phyloP scores from a whole-genome alignment of 768 basidiomycete genomes.

The Lactarius sanguifluus region DNA sequence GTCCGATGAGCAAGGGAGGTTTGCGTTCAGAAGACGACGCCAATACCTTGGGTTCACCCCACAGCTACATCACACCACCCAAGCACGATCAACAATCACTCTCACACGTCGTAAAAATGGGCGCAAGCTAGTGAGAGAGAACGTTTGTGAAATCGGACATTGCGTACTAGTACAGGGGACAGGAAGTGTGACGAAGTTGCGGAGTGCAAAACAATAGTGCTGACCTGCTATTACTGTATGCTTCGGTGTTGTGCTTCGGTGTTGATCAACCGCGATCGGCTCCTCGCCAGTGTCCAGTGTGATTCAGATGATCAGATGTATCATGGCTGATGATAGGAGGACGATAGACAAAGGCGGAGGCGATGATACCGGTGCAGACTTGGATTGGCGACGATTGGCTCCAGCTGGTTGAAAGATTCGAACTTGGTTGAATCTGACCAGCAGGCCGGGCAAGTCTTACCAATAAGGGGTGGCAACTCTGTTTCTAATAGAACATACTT shows the following conservation, averaged over 20 bases:
- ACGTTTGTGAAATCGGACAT: not conserved
- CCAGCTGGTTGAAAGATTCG: conserved; percentile 7
- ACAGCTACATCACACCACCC: not conserved
- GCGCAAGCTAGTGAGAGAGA: not conserved
- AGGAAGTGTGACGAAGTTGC: not conserved
- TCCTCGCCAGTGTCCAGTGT: not conserved
- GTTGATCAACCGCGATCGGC: conserved; percentile 18
- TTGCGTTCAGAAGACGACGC: conserved; percentile 4
- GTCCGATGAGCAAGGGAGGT: conserved; percentile 9
- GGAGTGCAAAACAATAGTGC: not conserved
- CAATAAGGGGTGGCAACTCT: conserved; percentile 7
- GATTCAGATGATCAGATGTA: conserved; percentile 17
- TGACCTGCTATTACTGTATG: not conserved
- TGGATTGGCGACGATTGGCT: conserved; percentile 4
- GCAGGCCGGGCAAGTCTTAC: not conserved
- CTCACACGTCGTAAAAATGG: not conserved
- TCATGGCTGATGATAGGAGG: not conserved
- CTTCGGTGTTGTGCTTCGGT: not conserved
- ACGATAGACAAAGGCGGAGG: not conserved
- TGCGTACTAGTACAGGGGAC: not conserved
- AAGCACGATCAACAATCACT: conserved; percentile 1
- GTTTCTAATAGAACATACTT: conserved; percentile 18
- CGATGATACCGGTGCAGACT: not conserved
- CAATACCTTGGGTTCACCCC: conserved; percentile 1
- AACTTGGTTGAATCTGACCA: conserved; percentile 18